phyloP scores from a whole-genome alignment of 208 protist genomes.

The Trichomonas tenax region DNA sequence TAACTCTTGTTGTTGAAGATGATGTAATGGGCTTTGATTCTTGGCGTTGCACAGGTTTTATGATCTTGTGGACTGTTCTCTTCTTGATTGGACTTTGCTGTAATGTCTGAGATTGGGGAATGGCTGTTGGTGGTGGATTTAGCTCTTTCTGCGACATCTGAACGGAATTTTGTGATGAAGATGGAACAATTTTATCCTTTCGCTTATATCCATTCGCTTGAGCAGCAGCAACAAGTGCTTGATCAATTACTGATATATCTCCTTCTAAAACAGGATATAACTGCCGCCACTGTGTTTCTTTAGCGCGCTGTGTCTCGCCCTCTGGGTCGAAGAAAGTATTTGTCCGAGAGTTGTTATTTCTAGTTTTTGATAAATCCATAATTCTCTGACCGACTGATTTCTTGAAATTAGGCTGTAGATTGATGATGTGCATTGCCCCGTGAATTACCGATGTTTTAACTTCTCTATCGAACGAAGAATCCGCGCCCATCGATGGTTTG shows the following conservation, averaged over 20 bases:
- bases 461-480: slow-evolving; percentile 26
- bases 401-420: slow-evolving; percentile 6
- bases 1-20: neutral
- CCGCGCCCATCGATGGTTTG: slow-evolving; percentile 25
- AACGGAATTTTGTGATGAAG: neutral
- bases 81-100: neutral
- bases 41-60: neutral
- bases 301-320: neutral
- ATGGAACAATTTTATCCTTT: neutral
- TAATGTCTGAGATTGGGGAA: too few species aligned
- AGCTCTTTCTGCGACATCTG: neutral
- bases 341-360: neutral
- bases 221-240: neutral
- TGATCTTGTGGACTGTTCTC: neutral
- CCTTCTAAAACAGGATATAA: neutral
- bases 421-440: slow-evolving; percentile 25
- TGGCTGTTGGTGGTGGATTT: neutral
- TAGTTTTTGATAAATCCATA: neutral
- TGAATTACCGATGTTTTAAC: slow-evolving; percentile 27
- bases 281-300: neutral
- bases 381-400: neutral
- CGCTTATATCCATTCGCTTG: neutral
- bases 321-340: neutral
- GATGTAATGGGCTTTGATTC: neutral
- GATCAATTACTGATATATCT: neutral